Base-by-base conservation (phyloP, 2,329 filamentous ascomycete genomes). In the Penicillium sp. region DNA sequence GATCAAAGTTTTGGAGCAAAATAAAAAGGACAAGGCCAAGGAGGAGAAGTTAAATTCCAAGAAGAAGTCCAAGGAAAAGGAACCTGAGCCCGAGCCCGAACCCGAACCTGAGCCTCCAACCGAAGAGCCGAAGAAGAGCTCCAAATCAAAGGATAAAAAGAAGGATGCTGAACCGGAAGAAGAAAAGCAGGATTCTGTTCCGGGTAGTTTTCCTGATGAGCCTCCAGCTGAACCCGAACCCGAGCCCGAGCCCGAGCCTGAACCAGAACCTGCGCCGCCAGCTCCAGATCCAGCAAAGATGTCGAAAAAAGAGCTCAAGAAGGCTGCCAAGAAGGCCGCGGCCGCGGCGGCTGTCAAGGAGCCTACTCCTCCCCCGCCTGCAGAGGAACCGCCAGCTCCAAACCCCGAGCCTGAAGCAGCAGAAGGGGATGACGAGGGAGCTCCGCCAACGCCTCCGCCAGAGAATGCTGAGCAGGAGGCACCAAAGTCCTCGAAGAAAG, bases 401-500 rank as follows among this genome's bases (percentile, higher is more conserved):
- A 58, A 64, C 40, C 51, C 57, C 17, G 46, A 55, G 7, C 33
- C 33, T 32, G 50, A 64, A 57, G 30, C 67, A 65, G 45, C 52
- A 29, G 51, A 52, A 9, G 41, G 37, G 10, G 29, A 16, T 30
- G 56, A 57, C 29, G 48, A 51, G 28, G 53, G 35, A 16, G 47
- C 53, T 39, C 65, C 69, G 22, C 71, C 72, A 7, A 74, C 73
- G 16, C 72, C 74, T 32, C 67, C 71, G 6, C 68, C 70, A 7
- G 73, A 75, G 31, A 57, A 76, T 11, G 77, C 80, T 34, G 66
- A 53, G 7, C 20, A 41, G 16, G 39, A 44, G 13, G 50, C 73
- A 9, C 79, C 72, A 43, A 77, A 75, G 35, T 60, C 71, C 3
- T 72, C 72, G 3, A 85, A 79, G 65, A 93, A 84, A 59, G 85